A percentile compares a stretch with the other conserved stretches of the same genome.
Conservation (phyloP, 108 stramenopile genomes). For the Cyclotella distinguenda region DNA sequence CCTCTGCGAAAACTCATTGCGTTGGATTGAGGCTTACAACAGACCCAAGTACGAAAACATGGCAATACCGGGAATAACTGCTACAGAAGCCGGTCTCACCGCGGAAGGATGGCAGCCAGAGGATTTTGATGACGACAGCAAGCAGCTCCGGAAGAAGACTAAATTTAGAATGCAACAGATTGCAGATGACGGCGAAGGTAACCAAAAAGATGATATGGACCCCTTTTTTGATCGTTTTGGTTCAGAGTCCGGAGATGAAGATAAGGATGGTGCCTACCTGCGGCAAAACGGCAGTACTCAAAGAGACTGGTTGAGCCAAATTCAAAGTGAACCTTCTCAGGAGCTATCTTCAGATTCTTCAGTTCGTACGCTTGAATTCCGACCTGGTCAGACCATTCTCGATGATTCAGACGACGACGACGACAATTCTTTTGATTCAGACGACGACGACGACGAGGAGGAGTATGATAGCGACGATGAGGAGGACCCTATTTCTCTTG, state of each 20-base stretch:
- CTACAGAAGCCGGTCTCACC: slow-evolving; percentile 50
- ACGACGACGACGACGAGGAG: slow-evolving; percentile 33
- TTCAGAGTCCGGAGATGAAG: slow-evolving; percentile 17
- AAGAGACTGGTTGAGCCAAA: slow-evolving; percentile 28
- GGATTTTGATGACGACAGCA: slow-evolving; percentile 37
- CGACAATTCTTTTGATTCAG: slow-evolving; percentile 17
- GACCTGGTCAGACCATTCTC: background rate
- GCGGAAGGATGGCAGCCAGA: slow-evolving; percentile 49
- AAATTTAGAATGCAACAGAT: slow-evolving; percentile 42
- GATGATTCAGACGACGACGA: background rate
- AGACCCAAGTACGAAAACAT: slow-evolving; percentile 60
- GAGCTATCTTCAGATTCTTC: slow-evolving; percentile 2
- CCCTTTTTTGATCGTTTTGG: slow-evolving; percentile 35
- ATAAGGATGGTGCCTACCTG: slow-evolving; percentile 2
- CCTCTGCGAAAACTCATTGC: slow-evolving; percentile 69
- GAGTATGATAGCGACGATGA: slow-evolving; percentile 11
- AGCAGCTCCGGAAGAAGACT: slow-evolving; percentile 42
- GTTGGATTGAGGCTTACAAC: slow-evolving; percentile 59
- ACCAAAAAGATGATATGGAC: slow-evolving; percentile 42
- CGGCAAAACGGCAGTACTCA: background rate
- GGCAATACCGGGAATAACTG: slow-evolving; percentile 64
- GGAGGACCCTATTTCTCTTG: background rate
- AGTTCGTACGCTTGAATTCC: slow-evolving; percentile 7
- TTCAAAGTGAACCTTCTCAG: background rate
- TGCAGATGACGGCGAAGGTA: slow-evolving; percentile 38